Evolutionary conservation across 495 filamentous ascomycete species (phyloP), one percentile per base, ranked within the genome.

Genomic region (Glarea lozoyensis): DNA sequence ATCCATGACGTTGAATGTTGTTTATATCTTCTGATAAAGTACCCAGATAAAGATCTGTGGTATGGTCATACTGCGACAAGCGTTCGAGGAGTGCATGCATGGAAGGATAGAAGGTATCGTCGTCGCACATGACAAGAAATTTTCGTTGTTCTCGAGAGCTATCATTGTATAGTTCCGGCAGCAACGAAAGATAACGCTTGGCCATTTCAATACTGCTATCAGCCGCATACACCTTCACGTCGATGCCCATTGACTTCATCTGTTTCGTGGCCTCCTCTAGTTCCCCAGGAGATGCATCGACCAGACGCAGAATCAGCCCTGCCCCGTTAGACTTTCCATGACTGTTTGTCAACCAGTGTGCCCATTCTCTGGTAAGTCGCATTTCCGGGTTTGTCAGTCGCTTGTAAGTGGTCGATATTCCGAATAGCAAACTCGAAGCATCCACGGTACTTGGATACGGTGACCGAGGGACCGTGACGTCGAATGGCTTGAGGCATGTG

Each of bases 31-130:
- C 75, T 17, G 73, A 75, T 2, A 79, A 54, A 30, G 70, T 64
- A 21, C 78, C 75, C 17, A 80, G 60, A 48, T 79, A 80, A 42
- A 65, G 58, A 19, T 63, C 60, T 22, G 66, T 53, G 1, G 54
- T 59, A 34, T 69, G 50, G 43, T 78, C 66, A 48, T 73, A 75
- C 10, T 55, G 42, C 12, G 35, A 45, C 1, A 81, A 56, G 21
- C 63, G 66, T 5, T 65, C 45, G 9, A 75, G 55, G 13, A 81
- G 55, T 2, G 58, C 56, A 16, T 60, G 45, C 62, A 79, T 69
- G 12, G 72, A 73, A 0, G 69, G 63, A 61, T 78, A 78, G 50
- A 82, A 82, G 17, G 64, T 59, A 50, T 67, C 64, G 43, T 64
- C 62, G 35, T 67, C 62, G 12, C 61, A 51, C 20, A 67, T 52